Evolutionary conservation across 2,329 filamentous ascomycete species (phyloP), one percentile per base, ranked within the genome.

Genomic region (Phoma sp.): DNA sequence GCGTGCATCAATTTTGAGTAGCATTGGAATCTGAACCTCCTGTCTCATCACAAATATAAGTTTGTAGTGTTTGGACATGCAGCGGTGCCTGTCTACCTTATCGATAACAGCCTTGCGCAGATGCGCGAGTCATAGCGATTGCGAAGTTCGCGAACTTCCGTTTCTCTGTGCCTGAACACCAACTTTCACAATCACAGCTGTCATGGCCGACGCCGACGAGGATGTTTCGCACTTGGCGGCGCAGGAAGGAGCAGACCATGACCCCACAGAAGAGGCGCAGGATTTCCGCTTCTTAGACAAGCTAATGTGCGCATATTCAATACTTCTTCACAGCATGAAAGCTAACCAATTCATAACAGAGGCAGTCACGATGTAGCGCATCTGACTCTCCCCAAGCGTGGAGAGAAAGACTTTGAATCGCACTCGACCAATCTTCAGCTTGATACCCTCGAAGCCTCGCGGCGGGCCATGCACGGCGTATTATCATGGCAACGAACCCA

Each of bases 361-460:
- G 52, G 67, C 32, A 54, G 58, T 36, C 56, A 64, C 37, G 64
- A 64, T 39, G 62, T 57, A 42, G 61, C 65, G 47, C 55, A 58
- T n/a, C 65, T 78, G 79, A 85, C 86, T 64, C 83, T 93, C 9
- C 91, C 96, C 32, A 92, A 93, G 62, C 91, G 92, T 60, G 95
- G 95, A 57, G 92, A 96, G 73, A 99, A 99, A 75, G 95, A 99
- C 78, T 99, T 97, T 73, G 95, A 98, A 77, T 88, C 90, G 25
- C 92, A 98, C 76, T 90, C 90, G 42, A 98, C 95, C 2, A 84
- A 85, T 29, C 86, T 90, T 29, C 95, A 99, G 75, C 86, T 88
- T 61, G 82, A 84, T 52, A 85, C 88, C 7, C 86, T 99, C 46
- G 89, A 91, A 68, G 85, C 89, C 41, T 96, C 91, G 58, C 87